A percentile compares a stretch with the other conserved stretches of the same genome.
phyloP scores from a whole-genome alignment of 164 flowering plant genomes.

The Liriodendron chinense region DNA sequence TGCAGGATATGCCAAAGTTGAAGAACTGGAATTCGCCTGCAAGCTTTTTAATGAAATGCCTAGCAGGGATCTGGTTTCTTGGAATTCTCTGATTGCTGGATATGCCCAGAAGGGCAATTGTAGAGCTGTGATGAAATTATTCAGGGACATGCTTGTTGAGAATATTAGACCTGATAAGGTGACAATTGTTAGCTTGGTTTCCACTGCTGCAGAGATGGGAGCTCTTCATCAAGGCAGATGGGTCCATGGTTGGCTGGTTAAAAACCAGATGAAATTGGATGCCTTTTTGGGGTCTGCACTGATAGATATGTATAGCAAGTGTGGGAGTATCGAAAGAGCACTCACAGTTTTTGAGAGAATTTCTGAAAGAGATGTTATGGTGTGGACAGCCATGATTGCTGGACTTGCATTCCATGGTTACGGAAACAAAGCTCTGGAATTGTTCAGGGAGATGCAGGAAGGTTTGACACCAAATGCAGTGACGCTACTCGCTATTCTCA shows the following conservation, averaged over 20 bases:
- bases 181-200: constrained; percentile 31
- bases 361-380: constrained; percentile 36
- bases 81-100: constrained; percentile 50
- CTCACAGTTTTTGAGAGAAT: constrained; percentile 27
- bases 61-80: constrained; percentile 42
- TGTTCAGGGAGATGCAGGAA: constrained; percentile 39
- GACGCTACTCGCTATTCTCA: constrained; percentile 44
- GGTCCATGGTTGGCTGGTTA: constrained; percentile 39
- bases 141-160: constrained; percentile 29
- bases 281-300: constrained; percentile 45
- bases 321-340: constrained; percentile 48
- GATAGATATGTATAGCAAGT: constrained; percentile 54
- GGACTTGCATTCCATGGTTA: constrained; percentile 55
- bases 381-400: constrained; percentile 58
- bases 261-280: constrained; percentile 28
- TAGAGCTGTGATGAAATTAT: constrained; percentile 19
- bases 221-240: constrained; percentile 37
- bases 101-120: constrained; percentile 33
- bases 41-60: constrained; percentile 38
- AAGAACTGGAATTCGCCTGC: constrained; percentile 35
- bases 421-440: constrained; percentile 38
- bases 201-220: constrained; percentile 35
- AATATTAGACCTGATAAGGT: constrained; percentile 31
- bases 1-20: constrained; percentile 40
- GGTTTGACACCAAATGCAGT: constrained; percentile 37